phyloP scores from a whole-genome alignment of 2,329 filamentous ascomycete species.

The Apiospora malaysiana region DNA sequence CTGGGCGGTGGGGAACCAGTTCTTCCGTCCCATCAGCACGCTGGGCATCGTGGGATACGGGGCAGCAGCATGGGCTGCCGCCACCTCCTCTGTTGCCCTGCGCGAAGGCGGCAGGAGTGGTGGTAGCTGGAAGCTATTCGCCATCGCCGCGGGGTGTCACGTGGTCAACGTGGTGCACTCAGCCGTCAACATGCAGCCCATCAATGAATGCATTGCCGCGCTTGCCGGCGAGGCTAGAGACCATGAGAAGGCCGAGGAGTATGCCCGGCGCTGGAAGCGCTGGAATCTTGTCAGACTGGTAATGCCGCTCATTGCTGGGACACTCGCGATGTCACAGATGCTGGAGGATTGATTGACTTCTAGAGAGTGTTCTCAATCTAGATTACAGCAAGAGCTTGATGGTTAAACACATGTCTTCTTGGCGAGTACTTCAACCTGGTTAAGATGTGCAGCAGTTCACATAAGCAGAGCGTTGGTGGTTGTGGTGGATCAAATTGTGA shows the following conservation, averaged over 20 bases:
- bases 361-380: neutral
- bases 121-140: conserved; percentile 34
- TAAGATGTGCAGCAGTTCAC: too few relatives aligned
- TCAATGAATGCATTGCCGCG: conserved; percentile 50
- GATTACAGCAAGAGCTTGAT: neutral
- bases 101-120: conserved; percentile 22
- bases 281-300: conserved; percentile 42
- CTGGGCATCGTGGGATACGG: conserved; percentile 54
- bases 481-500: too few relatives aligned
- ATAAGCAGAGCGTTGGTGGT: too few relatives aligned
- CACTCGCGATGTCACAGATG: conserved; percentile 40
- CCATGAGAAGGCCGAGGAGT: conserved; percentile 38
- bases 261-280: conserved; percentile 42
- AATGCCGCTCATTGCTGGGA: conserved; percentile 42
- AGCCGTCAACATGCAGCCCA: conserved; percentile 57
- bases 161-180: conserved; percentile 53
- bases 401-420: too few relatives aligned
- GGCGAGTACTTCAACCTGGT: too few relatives aligned
- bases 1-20: conserved; percentile 55
- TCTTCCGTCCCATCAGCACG: conserved; percentile 57
- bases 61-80: conserved; percentile 47
- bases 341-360: conserved; percentile 16
- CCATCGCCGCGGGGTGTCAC: conserved; percentile 49
- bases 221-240: conserved; percentile 39
- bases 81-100: neutral